Base-by-base conservation (phyloP, 371 early-diverging fungal genomes). In the Zychaea mexicana region DNA sequence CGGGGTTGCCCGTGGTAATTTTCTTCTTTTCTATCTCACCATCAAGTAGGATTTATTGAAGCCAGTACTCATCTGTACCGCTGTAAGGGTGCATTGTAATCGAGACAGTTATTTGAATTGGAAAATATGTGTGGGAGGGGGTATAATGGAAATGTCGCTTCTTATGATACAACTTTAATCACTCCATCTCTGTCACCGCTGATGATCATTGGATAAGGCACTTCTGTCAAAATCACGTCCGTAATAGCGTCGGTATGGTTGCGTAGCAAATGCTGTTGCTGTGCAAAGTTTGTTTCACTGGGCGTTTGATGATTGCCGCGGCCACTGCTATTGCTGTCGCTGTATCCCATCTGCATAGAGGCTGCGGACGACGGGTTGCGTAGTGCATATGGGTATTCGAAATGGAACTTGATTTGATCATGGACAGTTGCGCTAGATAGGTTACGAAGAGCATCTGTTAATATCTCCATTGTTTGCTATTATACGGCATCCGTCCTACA, bases 101-200 rank as follows among this genome's bases (percentile, higher is more conserved):
- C n/a, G n/a, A n/a, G n/a, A n/a, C n/a, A n/a, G n/a, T n/a, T 33
- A 33, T 33, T 33, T 33, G 33, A 33, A 33, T n/a, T n/a, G n/a
- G n/a, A n/a, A n/a, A n/a, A n/a, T n/a, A n/a, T n/a, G n/a, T n/a
- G n/a, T n/a, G n/a, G 15, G 15, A 36, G 36, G 2, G 7, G 42
- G 42, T 12, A 42, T 12, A 12, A 42, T 12, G 36, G 36, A 36
- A 36, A 36, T 10, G 36, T 15, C 13, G 7, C n/a, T 12, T 42
- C n/a, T 39, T 74, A 85, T 28, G 81, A 73, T 38, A 86, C 77
- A 26, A 93, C 88, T 60, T 92, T 93, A 39, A 94, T 86, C 24
- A 91, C 87, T 22, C 95, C 95, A 72, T 93, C 92, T 33, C 92
- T 76, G 58, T 91, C 90, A n/a, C 85, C 88, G 58, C 87, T 85